Percentiles rank a stretch among this genome's conserved stretches.
These are phyloP conservation scores for Populus tomentosa DNA, from an alignment of 441 rosid genomes.

Conservation along the genomic window DNA sequence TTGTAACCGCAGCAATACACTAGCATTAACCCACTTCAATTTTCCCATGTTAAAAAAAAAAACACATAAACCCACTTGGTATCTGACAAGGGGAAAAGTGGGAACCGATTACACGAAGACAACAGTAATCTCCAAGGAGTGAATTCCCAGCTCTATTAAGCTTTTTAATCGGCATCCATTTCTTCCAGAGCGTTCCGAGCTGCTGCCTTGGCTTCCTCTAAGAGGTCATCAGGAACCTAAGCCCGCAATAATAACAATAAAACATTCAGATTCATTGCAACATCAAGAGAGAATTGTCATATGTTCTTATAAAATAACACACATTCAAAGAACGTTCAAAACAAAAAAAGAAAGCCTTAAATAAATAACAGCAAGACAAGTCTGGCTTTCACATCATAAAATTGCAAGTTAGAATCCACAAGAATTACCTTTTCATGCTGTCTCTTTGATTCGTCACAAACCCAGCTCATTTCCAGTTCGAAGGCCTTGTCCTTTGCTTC, in stretches of 20 bases:
- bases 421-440: slow-evolving; percentile 78
- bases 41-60: background rate
- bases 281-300: background rate
- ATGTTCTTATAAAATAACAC: too few species aligned
- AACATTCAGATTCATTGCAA: background rate
- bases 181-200: slow-evolving; percentile 75
- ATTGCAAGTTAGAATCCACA: background rate
- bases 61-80: background rate
- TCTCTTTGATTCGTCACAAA: slow-evolving; percentile 82
- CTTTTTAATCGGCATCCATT: slow-evolving; percentile 72
- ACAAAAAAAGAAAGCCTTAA: background rate
- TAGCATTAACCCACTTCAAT: background rate
- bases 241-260: background rate
- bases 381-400: background rate
- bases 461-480: slow-evolving; percentile 97
- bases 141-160: background rate
- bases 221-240: slow-evolving; percentile 66
- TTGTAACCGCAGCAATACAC: too few species aligned
- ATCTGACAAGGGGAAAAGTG: background rate
- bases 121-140: background rate
- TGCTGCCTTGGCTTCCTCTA: slow-evolving; percentile 81
- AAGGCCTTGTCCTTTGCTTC: slow-evolving; percentile 98
- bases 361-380: background rate
- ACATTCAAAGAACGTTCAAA: background rate
- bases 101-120: background rate